Percentiles rank a stretch among this genome's conserved stretches.
Evolutionary conservation across 2,329 filamentous ascomycete genomes (phyloP).

Genomic region (Macrophomina phaseolina): DNA sequence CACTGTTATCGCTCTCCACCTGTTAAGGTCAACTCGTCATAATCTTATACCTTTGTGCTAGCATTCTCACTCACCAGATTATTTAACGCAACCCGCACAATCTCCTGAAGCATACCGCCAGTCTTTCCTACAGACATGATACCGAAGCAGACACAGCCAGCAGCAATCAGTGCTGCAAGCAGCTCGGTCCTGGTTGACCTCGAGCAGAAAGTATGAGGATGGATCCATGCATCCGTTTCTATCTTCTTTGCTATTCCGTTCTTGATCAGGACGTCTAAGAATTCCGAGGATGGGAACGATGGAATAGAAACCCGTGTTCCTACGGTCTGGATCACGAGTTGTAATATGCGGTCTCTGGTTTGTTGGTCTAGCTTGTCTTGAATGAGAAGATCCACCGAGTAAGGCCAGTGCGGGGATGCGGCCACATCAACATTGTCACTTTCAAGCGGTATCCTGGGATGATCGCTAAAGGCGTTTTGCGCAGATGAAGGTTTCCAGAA

Average conservation of each 20-base stretch:
- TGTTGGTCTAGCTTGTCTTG: slow-evolving; percentile 33
- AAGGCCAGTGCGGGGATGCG: slow-evolving; percentile 38
- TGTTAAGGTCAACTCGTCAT: not conserved
- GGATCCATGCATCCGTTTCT: slow-evolving; percentile 43
- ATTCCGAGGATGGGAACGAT: slow-evolving; percentile 39
- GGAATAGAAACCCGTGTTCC: slow-evolving; percentile 37
- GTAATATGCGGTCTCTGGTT: slow-evolving; percentile 39
- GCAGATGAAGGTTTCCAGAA: slow-evolving; percentile 38
- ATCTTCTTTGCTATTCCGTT: slow-evolving; percentile 40
- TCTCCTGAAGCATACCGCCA: slow-evolving; percentile 39
- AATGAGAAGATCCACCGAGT: slow-evolving; percentile 35
- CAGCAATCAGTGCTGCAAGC: slow-evolving; percentile 38
- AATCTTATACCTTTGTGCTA: no score
- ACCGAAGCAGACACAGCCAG: slow-evolving; percentile 42
- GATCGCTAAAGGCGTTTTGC: slow-evolving; percentile 39
- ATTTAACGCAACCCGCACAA: slow-evolving; percentile 38
- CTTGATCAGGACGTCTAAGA: slow-evolving; percentile 39
- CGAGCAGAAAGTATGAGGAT: slow-evolving; percentile 39
- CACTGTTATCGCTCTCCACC: slow-evolving; percentile 39
- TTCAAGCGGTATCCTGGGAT: slow-evolving; percentile 36
- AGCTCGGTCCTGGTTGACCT: slow-evolving; percentile 36
- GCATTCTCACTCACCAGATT: slow-evolving; percentile 29
- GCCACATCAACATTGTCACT: slow-evolving; percentile 37
- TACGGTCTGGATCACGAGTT: slow-evolving; percentile 39
- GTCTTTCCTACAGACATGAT: slow-evolving; percentile 40